Evolutionary conservation across 208 protist genomes (phyloP), one percentile per base, ranked within the genome.

Genomic region (Crithidia thermophila): DNA sequence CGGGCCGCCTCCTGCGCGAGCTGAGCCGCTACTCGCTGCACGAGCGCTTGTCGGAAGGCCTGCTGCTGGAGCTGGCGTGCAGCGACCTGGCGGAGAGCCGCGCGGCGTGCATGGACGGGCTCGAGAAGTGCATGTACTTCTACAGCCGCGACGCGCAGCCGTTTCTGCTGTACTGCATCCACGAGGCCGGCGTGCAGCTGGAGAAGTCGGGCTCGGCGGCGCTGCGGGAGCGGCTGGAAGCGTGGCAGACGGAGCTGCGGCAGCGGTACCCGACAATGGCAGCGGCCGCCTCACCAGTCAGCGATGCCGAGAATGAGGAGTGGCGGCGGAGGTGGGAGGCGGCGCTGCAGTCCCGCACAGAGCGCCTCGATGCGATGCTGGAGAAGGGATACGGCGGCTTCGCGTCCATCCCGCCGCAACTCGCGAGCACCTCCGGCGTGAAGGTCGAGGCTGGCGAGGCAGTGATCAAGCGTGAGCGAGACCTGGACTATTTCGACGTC

Each of bases 1-100:
- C 81, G 42, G 85, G 82, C n/a, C 82, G 85, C 18, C 79, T 96
- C 14, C 72, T 87, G 39, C 79, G 85, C 1, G 88, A 94, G 77
- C 77, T 96, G 47, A 88, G 81, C 49, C 86, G 87, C 58, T 88
- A 82, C 72, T 96, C 91, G 3, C 73, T 87, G n/a, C 91, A 96
- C 60, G 91, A 96, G 72, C 68, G 70, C 42, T 77, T 96, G 39
- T 82, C 91, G 5, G 74, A 81, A 47, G 79, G 83, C 23, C 57
- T 96, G 5, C 67, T 94, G 30, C 42, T 90, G n/a, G 83, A 90
- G 46, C 28, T 96, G 43, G 68, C 78, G n/a, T 30, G 65, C 34
- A 79, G 25, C 39, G 71, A 77, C 13, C 70, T 75, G 3, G 50
- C 30, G 1, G 79, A 90, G 28, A 59, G 39, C 6, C 55, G 66